Conservation (phyloP, 352 stramenopile species). For the Globisporangium heterothallicum region DNA sequence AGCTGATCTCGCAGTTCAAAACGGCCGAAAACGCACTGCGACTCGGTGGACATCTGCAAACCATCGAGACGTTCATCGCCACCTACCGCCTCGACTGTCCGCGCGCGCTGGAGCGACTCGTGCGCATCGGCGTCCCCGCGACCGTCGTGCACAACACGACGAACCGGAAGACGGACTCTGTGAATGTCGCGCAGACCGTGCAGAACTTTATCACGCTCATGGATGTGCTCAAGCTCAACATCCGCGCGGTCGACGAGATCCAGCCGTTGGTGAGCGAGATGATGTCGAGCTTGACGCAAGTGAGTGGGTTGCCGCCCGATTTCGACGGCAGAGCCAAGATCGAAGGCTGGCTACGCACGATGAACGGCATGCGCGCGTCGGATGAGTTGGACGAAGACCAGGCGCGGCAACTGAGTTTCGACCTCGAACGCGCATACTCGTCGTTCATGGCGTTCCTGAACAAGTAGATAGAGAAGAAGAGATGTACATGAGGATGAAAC, state of each 20-base stretch:
- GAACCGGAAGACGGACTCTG: constrained; percentile 80
- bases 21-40: constrained; percentile 92
- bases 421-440: constrained; percentile 94
- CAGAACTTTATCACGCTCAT: constrained; percentile 98
- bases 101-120: constrained; percentile 90
- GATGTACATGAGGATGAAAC: constrained; percentile 7
- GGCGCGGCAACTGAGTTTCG: constrained; percentile 92
- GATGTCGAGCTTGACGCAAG: constrained; percentile 91
- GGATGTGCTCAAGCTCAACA: constrained; percentile 97
- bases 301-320: constrained; percentile 91
- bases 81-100: constrained; percentile 96
- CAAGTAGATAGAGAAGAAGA: constrained; percentile 30
- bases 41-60: constrained; percentile 58
- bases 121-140: constrained; percentile 92
- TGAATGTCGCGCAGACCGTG: constrained; percentile 93
- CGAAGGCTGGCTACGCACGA: constrained; percentile 92
- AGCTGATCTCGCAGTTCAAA: constrained; percentile 98
- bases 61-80: constrained; percentile 88
- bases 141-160: constrained; percentile 85
- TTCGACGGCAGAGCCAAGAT: constrained; percentile 93
- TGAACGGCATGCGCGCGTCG: constrained; percentile 95
- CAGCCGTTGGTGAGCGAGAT: constrained; percentile 96
- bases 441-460: constrained; percentile 92
- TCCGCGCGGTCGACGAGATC: constrained; percentile 96
- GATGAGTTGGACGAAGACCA: constrained; percentile 96